Base-by-base conservation (phyloP, 1,284 basidiomycete genomes). In the Thecaphora frezii region DNA sequence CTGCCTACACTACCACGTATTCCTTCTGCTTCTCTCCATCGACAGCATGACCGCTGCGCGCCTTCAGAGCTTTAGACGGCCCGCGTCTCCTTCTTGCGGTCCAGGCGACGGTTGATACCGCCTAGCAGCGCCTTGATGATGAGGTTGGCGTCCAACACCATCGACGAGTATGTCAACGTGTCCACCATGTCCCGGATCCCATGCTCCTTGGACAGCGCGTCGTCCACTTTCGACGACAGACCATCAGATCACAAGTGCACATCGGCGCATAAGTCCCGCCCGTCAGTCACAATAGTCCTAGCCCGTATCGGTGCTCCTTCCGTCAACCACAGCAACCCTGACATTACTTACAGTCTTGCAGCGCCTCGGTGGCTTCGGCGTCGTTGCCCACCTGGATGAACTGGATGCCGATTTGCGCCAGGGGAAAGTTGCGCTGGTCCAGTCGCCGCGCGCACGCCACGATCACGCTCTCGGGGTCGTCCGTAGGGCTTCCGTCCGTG, bases 311-410 rank as follows among this genome's bases (percentile, higher is more conserved):
- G n/a, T n/a, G n/a, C n/a, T n/a, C n/a, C n/a, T n/a, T n/a, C n/a
- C n/a, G n/a, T n/a, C n/a, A n/a, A n/a, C n/a, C n/a, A n/a, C n/a
- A n/a, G n/a, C n/a, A n/a, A n/a, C n/a, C 14, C 28, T 30, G 28
- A 30, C 8, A 30, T 10, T 25, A 87, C 83, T 36, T 83, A 30
- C 43, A 37, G 21, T 50, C 48, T 43, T 73, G 65, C 16, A 87
- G 78, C 47, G 81, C 85, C 44, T 76, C 75, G 0, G 82, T 82
- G 2, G 86, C 86, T 1, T 66, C 63, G 0, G 57, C 60, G 48
- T 82, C 81, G 48, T 82, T 68, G 3, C 86, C 85, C 13, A 66
- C 41, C 79, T 87, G 86, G 13, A 81, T 79, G n/a, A 87, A 86
- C 56, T 86, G 85, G 28, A 87, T 83, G 26, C 84, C 82, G 24